phyloP scores from a whole-genome alignment of 371 early-diverging fungal species.

The Mortierella sp. region DNA sequence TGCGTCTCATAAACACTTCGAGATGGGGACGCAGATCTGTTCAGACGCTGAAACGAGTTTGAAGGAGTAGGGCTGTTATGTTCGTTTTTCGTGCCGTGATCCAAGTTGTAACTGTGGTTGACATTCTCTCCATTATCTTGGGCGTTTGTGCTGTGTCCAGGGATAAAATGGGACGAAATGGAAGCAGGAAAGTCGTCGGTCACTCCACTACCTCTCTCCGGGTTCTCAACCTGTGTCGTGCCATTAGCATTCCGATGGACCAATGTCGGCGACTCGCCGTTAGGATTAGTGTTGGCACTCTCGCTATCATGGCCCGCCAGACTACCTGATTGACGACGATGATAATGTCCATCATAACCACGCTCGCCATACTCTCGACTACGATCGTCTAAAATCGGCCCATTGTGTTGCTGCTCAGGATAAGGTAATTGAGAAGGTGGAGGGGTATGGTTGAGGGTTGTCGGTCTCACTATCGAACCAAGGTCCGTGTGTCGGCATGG shows the following conservation, averaged over 20 bases:
- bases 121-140: neutral
- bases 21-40: slow-evolving; percentile 24
- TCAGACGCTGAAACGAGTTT: slow-evolving; percentile 17
- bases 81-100: neutral
- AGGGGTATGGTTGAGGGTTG: too few relatives aligned
- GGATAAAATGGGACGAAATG: slow-evolving; percentile 33
- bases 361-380: neutral
- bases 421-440: too few relatives aligned
- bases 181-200: slow-evolving; percentile 19
- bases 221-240: neutral
- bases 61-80: neutral
- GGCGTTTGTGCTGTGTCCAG: neutral
- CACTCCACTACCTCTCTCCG: neutral
- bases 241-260: neutral
- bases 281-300: slow-evolving; percentile 35
- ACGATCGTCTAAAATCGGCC: too few relatives aligned
- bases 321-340: neutral
- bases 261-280: slow-evolving; percentile 44
- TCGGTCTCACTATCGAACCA: too few relatives aligned
- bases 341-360: too few relatives aligned
- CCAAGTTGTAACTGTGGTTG: neutral
- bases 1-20: too few relatives aligned
- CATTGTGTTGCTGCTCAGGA: too few relatives aligned
- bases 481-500: too few relatives aligned
- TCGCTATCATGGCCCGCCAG: slow-evolving; percentile 26